These are phyloP conservation scores for Tylopilus subfusipes DNA, from an alignment of 768 basidiomycete species.

Conservation along the genomic window DNA sequence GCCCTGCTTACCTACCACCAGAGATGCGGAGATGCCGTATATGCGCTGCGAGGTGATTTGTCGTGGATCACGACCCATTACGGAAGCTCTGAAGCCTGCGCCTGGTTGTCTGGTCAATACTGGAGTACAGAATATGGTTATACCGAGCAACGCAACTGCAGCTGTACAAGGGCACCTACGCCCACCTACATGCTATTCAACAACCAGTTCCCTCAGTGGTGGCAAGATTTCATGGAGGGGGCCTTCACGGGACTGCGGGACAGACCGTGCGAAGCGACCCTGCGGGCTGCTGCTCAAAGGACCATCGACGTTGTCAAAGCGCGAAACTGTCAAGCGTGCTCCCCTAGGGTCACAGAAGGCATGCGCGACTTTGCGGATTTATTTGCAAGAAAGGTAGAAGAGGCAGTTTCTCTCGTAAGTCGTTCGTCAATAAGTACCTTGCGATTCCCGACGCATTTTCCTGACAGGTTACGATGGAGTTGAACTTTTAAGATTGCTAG, in stretches of 20 bases:
- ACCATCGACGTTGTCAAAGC: background rate
- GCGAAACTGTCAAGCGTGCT: background rate
- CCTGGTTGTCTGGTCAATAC: conserved; percentile 3
- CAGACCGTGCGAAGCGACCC: background rate
- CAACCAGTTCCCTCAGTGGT: background rate
- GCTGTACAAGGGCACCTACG: background rate
- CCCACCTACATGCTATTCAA: background rate
- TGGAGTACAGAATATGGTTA: background rate
- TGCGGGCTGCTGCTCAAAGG: background rate
- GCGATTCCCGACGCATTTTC: background rate
- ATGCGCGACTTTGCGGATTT: background rate
- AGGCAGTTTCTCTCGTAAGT: background rate
- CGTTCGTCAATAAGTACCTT: background rate
- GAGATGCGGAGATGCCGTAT: conserved; percentile 12
- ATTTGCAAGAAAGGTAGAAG: background rate
- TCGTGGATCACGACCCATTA: conserved; percentile 19
- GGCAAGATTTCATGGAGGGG: background rate
- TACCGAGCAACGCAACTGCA: background rate
- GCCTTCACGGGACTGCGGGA: background rate
- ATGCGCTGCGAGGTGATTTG: background rate
- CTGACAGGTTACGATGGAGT: background rate
- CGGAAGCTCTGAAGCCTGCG: background rate
- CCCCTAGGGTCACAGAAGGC: background rate
- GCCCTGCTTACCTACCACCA: conserved; percentile 23
- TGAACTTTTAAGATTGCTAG: too few species aligned